Conservation (phyloP, 2,329 filamentous ascomycete genomes). For the Phialocephala sp. region DNA sequence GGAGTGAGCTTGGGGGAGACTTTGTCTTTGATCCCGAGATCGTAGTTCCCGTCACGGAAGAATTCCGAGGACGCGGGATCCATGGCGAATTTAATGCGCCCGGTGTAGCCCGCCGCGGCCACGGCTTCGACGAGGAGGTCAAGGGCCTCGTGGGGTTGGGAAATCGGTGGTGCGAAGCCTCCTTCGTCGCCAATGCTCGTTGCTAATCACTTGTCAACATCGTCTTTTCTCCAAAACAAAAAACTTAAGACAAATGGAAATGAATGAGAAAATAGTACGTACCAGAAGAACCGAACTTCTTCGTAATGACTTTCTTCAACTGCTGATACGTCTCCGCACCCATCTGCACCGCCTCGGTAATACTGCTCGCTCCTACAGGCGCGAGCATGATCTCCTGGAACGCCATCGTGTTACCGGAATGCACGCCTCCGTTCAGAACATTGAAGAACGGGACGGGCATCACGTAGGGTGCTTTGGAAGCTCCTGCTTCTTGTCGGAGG, state of each 20-base stretch:
- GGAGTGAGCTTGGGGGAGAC: slow-evolving; percentile 32
- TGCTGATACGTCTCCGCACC: slow-evolving; percentile 44
- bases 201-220: slow-evolving; percentile 29
- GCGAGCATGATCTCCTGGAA: slow-evolving; percentile 53
- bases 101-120: slow-evolving; percentile 38
- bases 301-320: slow-evolving; percentile 42
- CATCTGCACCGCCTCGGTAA: slow-evolving; percentile 42
- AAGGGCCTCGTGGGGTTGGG: slow-evolving; percentile 43
- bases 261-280: slow-evolving; percentile 11
- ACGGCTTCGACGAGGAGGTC: slow-evolving; percentile 43
- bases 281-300: slow-evolving; percentile 42
- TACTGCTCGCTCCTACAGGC: slow-evolving; percentile 33
- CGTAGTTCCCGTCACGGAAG: slow-evolving; percentile 43
- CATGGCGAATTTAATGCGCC: slow-evolving; percentile 47
- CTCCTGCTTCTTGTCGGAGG: slow-evolving; percentile 55
- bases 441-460: slow-evolving; percentile 64
- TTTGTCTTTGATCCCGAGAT: slow-evolving; percentile 47
- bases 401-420: slow-evolving; percentile 50
- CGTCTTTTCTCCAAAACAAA: neutral
- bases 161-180: slow-evolving; percentile 46
- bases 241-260: neutral
- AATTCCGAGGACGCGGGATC: slow-evolving; percentile 50
- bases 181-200: slow-evolving; percentile 47
- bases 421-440: slow-evolving; percentile 58
- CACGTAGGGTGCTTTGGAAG: slow-evolving; percentile 50